These are phyloP conservation scores for Lactarius quietus DNA, from an alignment of 768 basidiomycete species.

Conservation along the genomic window DNA sequence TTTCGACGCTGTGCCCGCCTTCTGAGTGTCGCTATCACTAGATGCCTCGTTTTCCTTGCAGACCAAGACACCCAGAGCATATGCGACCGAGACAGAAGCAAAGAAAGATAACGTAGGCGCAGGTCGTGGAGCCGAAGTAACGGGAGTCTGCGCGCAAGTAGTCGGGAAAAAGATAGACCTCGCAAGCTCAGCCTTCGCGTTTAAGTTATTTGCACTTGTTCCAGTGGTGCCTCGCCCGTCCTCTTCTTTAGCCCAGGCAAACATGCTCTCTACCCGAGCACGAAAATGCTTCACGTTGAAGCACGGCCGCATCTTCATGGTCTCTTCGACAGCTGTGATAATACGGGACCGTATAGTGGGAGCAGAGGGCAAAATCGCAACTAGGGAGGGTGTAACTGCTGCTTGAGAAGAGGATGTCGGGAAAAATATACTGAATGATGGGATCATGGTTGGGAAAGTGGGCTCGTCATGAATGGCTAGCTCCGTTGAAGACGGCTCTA, in stretches of 20 bases:
- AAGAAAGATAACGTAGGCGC: slow-evolving; percentile 27
- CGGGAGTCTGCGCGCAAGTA: slow-evolving; percentile 1
- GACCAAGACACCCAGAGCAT: slow-evolving; percentile 24
- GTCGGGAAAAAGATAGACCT: slow-evolving; percentile 23
- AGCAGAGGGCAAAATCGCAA: slow-evolving; percentile 41
- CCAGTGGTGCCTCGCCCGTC: slow-evolving; percentile 26
- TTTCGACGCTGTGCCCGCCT: slow-evolving; percentile 11
- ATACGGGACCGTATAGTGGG: slow-evolving; percentile 38
- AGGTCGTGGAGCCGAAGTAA: neutral
- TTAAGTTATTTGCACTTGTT: slow-evolving; percentile 3
- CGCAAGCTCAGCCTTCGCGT: slow-evolving; percentile 24
- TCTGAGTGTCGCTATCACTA: slow-evolving; percentile 15
- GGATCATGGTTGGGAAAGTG: slow-evolving; percentile 24
- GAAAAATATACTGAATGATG: slow-evolving; percentile 22
- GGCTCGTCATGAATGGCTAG: slow-evolving; percentile 26
- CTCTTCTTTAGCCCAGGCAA: slow-evolving; percentile 38
- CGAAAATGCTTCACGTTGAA: slow-evolving; percentile 49
- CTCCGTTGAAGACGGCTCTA: slow-evolving; percentile 20
- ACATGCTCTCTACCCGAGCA: slow-evolving; percentile 43
- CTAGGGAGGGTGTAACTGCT: slow-evolving; percentile 38
- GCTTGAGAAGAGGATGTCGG: slow-evolving; percentile 27
- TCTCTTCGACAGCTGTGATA: slow-evolving; percentile 39
- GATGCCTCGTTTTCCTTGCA: slow-evolving; percentile 25
- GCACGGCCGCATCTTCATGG: slow-evolving; percentile 47
- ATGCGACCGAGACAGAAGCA: slow-evolving; percentile 24